Percentiles rank a stretch among this genome's conserved stretches.
These are phyloP conservation scores for Geotrichum reessii DNA, from an alignment of 1,139 yeast species.

Conservation along the genomic window DNA sequence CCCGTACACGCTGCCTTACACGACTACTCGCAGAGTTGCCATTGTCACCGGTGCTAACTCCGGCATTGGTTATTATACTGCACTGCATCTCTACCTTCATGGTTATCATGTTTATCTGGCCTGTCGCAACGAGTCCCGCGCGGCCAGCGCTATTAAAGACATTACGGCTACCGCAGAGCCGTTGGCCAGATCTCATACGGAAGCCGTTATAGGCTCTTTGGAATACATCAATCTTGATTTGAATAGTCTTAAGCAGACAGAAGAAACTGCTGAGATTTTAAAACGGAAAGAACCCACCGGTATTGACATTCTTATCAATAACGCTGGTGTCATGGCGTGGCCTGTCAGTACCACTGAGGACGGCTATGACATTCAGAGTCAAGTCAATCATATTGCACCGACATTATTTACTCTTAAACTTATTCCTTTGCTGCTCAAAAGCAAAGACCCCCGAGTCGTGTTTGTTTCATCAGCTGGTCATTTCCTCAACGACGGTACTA, in stretches of 20 bases:
- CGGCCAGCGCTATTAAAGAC: conserved; percentile 50
- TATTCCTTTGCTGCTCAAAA: conserved; percentile 47
- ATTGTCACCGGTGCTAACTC: conserved; percentile 75
- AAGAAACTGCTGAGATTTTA: conserved; percentile 49
- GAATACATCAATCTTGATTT: conserved; percentile 59
- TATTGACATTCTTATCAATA: conserved; percentile 62
- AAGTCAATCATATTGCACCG: conserved; percentile 73
- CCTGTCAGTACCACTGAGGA: conserved; percentile 63
- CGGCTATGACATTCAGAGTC: conserved; percentile 73
- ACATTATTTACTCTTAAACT: conserved; percentile 62
- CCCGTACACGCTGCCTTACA: conserved; percentile 27
- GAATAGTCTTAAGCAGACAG: conserved; percentile 52
- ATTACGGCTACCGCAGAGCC: conserved; percentile 49
- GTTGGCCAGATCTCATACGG: conserved; percentile 19
- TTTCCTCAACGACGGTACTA: conserved; percentile 47
- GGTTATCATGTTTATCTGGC: conserved; percentile 72
- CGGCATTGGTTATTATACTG: conserved; percentile 76
- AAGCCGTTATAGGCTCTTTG: conserved; percentile 48
- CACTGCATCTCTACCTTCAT: conserved; percentile 67
- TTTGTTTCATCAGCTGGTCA: conserved; percentile 71
- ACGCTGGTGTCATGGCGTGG: conserved; percentile 78
- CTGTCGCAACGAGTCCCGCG: conserved; percentile 58
- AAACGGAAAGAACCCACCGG: conserved; percentile 42
- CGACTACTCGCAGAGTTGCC: conserved; percentile 48
- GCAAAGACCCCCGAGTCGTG: conserved; percentile 49